Conservation (phyloP, 1,284 basidiomycete species). For the Amylostereum areolatum region DNA sequence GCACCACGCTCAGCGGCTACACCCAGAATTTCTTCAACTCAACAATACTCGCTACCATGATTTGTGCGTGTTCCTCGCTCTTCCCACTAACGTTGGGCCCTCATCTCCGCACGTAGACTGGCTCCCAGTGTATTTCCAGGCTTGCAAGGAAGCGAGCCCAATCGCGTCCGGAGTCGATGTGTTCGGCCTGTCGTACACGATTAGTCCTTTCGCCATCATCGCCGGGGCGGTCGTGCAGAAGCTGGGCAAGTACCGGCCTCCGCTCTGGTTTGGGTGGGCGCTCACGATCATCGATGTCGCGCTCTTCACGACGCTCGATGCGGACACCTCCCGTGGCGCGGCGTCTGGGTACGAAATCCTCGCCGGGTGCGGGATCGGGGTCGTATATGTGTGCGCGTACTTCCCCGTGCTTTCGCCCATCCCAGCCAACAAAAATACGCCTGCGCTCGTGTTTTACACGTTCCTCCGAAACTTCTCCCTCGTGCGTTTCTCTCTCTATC, state of each 20-base stretch:
- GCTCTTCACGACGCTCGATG: conserved; percentile 21
- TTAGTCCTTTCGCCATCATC: conserved; percentile 14
- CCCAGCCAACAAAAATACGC: conserved; percentile 22
- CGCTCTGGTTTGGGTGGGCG: conserved; percentile 24
- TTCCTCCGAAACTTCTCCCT: conserved; percentile 25
- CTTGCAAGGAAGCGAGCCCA: conserved; percentile 22
- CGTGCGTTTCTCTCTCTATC: too few relatives aligned
- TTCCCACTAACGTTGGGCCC: neutral
- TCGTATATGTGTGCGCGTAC: conserved; percentile 9
- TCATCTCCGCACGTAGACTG: conserved; percentile 14
- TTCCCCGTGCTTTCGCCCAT: conserved; percentile 30
- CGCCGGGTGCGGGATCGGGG: neutral
- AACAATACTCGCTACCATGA: neutral
- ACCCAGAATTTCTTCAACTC: neutral
- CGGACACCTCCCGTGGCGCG: conserved; percentile 11
- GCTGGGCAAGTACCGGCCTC: conserved; percentile 16
- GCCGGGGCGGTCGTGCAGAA: conserved; percentile 10
- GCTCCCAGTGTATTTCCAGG: conserved; percentile 30
- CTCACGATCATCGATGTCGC: conserved; percentile 19
- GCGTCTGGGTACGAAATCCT: conserved; percentile 5
- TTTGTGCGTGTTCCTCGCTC: neutral
- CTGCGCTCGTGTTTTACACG: conserved; percentile 25
- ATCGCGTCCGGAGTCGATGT: conserved; percentile 26
- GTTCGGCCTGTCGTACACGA: conserved; percentile 21
- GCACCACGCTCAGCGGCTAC: conserved; percentile 10